Evolutionary conservation across 768 basidiomycete genomes (phyloP), one percentile per base, ranked within the genome.

Genomic region (Porpolomopsis calyptriformis): DNA sequence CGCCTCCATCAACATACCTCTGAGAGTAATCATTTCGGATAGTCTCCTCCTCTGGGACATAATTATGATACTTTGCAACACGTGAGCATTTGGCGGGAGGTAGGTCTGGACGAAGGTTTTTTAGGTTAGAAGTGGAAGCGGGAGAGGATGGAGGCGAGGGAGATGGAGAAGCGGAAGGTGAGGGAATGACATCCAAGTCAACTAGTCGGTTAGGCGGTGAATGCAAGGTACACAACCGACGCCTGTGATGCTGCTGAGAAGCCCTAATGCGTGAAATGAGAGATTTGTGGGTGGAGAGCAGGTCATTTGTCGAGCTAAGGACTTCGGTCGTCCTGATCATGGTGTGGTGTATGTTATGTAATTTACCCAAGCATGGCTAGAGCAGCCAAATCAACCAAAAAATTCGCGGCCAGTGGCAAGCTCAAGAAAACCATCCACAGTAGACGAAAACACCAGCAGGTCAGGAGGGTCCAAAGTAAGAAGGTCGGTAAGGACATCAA

Each of bases 1-100:
- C 85, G 8, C 92, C 93, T 2, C 85, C 76, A 55, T 88, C 82
- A 26, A 93, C 90, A 62, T 94, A 97, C 52, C 83, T 70, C 62
- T 85, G 83, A 0, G 85, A 88, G 58, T 93, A 91, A 66, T 99
- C 93, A 55, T 96, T 98, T 40, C 96, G 75, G 36, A 99, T 86
- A 0, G 92, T 97, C 61, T 99, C 94, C 59, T 99, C 94, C 50
- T 91, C 89, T 1, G 87, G 82, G 12, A 92, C 74, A 53, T 94
- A 93, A 57, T 93, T 92, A 26, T 61, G 60, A 52, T 88, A 91
- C 27, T 84, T 72, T 18, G 74, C 70, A 4, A 76, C 66, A 3
- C 86, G 74, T 0, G 85, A 84, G 3, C 78, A 76, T 59, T 91
- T 91, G 4, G 78, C 73, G n/a, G 80, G 79, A 1, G 81, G 74